Evolutionary conservation across 495 filamentous ascomycete species (phyloP), one percentile per base, ranked within the genome.

Genomic region (Tuber brumale): DNA sequence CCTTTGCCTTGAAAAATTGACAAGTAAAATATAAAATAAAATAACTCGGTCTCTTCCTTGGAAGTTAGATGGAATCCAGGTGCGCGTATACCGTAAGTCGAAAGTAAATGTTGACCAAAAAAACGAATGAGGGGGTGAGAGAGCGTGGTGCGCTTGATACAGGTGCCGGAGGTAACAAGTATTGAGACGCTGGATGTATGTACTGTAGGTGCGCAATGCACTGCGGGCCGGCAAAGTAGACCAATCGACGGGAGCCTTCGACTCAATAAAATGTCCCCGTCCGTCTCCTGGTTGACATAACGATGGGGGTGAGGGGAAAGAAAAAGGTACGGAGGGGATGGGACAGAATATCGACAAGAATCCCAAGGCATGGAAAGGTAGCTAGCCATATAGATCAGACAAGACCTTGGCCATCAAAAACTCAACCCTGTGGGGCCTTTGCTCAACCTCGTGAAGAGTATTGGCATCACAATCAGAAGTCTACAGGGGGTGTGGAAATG

Each of bases 201-300:
- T 31, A 35, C 57, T 66, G 57, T 66, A 66, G 27, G 57, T 66
- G 57, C 57, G 57, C 27, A 35, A 66, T 66, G 57, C 57, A 27
- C 57, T 66, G 57, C 57, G 14, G 57, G 27, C 27, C 57, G 57
- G 27, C 2, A 66, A 31, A 66, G 27, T 18, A 66, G 27, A 66
- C 35, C 57, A 66, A 66, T 66, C 57, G 57, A 66, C 27, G 57
- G 57, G 18, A 66, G 27, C 57, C 57, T 66, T 66, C 57, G 31
- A 19, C 57, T 66, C 57, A 66, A 66, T 66, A 66, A 66, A 35
- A 66, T 66, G 57, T 35, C 57, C 12, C 57, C 57, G 57, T 66
- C 57, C 27, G 57, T 66, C 57, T 66, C 27, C 57, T 66, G 4
- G 18, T 35, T 66, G 27, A 66, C 57, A 66, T 66, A 27, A 35